phyloP scores from a whole-genome alignment of 345 rosid species.

The Diplotaxis tenuifolia region DNA sequence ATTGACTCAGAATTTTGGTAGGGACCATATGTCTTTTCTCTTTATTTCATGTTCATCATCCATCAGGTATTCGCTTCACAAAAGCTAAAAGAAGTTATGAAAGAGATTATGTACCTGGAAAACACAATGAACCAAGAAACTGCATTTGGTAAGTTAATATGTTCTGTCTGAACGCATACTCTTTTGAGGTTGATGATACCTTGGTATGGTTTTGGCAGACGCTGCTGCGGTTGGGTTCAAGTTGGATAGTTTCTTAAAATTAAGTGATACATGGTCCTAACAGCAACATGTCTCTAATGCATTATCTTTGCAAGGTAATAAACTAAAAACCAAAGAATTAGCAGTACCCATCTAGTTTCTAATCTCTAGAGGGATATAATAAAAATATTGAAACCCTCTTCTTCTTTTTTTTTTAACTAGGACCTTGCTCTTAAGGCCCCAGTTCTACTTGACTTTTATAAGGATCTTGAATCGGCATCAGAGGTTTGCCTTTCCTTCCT shows the following conservation, averaged over 20 bases:
- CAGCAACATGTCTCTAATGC: constrained; percentile 96
- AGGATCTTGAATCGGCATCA: constrained; percentile 77
- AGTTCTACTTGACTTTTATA: constrained; percentile 71
- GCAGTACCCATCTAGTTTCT: neutral
- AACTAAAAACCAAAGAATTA: neutral
- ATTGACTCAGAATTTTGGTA: constrained; percentile 6
- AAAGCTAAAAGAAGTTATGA: constrained; percentile 91
- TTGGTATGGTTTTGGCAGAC: too few relatives aligned
- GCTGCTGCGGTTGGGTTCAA: constrained; percentile 95
- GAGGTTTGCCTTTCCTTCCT: constrained; percentile 49
- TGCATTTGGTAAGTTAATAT: constrained; percentile 64
- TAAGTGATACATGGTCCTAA: constrained; percentile 80
- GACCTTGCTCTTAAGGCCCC: constrained; percentile 75
- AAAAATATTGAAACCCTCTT: constrained; percentile 1
- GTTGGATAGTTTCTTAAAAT: constrained; percentile 92
- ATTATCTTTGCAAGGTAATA: constrained; percentile 95
- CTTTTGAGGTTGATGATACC: constrained; percentile 11
- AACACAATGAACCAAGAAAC: constrained; percentile 94
- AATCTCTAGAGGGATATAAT: neutral
- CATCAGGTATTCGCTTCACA: constrained; percentile 73
- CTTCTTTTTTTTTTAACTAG: constrained; percentile 35
- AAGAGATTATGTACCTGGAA: constrained; percentile 80
- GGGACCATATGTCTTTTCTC: constrained; percentile 7
- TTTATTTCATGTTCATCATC: constrained; percentile 16
- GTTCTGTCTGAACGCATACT: constrained; percentile 9